A percentile compares a stretch with the other conserved stretches of the same genome.
Conservation (phyloP, 768 basidiomycete species). For the Kwoniella botswanensis region DNA sequence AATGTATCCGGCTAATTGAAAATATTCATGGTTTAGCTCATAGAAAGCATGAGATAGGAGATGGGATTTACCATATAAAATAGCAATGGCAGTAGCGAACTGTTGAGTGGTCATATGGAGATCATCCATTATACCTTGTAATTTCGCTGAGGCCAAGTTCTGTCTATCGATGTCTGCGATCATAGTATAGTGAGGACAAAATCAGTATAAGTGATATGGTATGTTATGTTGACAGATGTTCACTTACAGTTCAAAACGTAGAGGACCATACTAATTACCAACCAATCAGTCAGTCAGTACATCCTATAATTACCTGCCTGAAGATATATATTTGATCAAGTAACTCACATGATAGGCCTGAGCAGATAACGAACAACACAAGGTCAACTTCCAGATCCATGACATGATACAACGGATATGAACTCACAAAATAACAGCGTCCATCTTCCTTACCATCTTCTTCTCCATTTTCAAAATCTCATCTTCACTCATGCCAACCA, state of each 20-base stretch:
- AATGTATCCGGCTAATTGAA: slow-evolving; percentile 27
- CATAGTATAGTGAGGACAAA: background rate
- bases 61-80: slow-evolving; percentile 39
- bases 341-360: slow-evolving; percentile 20
- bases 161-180: slow-evolving; percentile 42
- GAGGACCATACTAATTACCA: slow-evolving; percentile 16
- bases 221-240: background rate
- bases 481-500: slow-evolving; percentile 27
- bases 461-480: slow-evolving; percentile 37
- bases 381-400: background rate
- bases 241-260: slow-evolving; percentile 45
- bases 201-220: background rate
- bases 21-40: background rate
- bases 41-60: background rate
- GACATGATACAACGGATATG: background rate
- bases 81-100: slow-evolving; percentile 46
- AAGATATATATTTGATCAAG: too few relatives aligned
- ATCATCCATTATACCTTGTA: slow-evolving; percentile 50
- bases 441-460: slow-evolving; percentile 46
- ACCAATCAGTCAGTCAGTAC: background rate
- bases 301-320: background rate
- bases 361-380: background rate
- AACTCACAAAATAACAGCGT: slow-evolving; percentile 42
- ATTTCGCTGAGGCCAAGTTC: slow-evolving; percentile 50
- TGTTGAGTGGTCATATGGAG: slow-evolving; percentile 45